Evolutionary conservation across 2,329 filamentous ascomycete species (phyloP).

Genomic region (Ustilaginoidea virens): DNA sequence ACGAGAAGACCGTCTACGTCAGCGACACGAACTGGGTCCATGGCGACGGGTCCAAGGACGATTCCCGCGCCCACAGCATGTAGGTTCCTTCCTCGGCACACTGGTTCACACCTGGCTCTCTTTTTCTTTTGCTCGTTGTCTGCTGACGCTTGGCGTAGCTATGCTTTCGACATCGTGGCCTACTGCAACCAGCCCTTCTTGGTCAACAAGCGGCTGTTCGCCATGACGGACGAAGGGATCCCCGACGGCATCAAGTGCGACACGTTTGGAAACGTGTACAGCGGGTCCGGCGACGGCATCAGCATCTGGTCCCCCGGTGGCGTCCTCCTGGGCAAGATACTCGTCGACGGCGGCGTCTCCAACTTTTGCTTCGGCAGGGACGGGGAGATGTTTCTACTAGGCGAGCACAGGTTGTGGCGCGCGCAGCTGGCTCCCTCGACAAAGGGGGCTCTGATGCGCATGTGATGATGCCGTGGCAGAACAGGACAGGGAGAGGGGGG

Average conservation of each 20-base stretch:
- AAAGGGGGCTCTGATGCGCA: conserved; percentile 10
- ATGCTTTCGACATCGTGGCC: conserved; percentile 19
- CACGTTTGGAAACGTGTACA: conserved; percentile 30
- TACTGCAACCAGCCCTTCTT: conserved; percentile 21
- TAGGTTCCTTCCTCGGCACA: conserved; percentile 6
- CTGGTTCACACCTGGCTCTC: not conserved
- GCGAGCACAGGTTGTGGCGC: conserved; percentile 28
- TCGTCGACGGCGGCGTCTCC: conserved; percentile 24
- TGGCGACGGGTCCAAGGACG: conserved; percentile 17
- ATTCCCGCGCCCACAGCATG: conserved; percentile 11
- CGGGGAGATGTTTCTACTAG: conserved; percentile 29
- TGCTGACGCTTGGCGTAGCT: conserved; percentile 8
- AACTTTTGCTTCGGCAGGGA: conserved; percentile 32
- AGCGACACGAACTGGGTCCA: conserved; percentile 24
- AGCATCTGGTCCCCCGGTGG: conserved; percentile 31
- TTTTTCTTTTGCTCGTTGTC: not conserved
- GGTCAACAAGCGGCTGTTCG: conserved; percentile 32
- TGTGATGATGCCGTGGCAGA: not conserved
- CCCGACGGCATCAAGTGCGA: conserved; percentile 34
- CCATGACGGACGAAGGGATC: conserved; percentile 29
- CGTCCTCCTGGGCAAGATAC: conserved; percentile 27
- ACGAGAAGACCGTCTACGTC: conserved; percentile 27
- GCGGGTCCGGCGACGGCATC: conserved; percentile 32
- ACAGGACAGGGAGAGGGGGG: no score
- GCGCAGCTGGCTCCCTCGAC: conserved; percentile 9